Conservation (phyloP, 805 yeast genomes). For the Isabelozyma gotoi region DNA sequence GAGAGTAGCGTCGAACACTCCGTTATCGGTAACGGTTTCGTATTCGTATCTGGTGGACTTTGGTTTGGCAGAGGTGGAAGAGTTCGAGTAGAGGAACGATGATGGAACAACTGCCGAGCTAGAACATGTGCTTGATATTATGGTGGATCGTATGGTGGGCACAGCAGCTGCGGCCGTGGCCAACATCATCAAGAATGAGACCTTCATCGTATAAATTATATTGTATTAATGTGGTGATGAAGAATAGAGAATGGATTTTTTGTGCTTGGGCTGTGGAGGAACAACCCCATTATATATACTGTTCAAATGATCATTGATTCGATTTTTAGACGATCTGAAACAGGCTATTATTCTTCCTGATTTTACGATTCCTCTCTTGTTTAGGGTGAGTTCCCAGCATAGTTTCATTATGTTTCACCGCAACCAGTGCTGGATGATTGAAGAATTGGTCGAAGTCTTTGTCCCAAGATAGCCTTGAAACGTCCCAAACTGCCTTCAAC, state of each 20-base stretch:
- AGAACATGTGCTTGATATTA: slow-evolving; percentile 13
- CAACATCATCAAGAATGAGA: not conserved
- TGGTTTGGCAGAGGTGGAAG: slow-evolving; percentile 1
- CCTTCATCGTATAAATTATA: not conserved
- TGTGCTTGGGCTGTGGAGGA: too few relatives aligned
- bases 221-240: too few relatives aligned
- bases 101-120: slow-evolving; percentile 15
- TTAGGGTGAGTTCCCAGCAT: not conserved
- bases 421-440: not conserved
- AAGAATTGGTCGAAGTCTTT: too few relatives aligned
- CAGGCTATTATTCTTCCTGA: too few relatives aligned
- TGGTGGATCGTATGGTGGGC: slow-evolving; percentile 20
- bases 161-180: slow-evolving; percentile 12
- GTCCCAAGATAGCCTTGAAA: too few relatives aligned
- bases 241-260: too few relatives aligned
- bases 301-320: too few relatives aligned
- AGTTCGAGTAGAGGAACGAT: slow-evolving; percentile 17
- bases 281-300: too few relatives aligned
- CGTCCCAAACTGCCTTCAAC: too few relatives aligned
- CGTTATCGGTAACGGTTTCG: slow-evolving; percentile 23
- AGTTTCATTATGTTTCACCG: too few relatives aligned
- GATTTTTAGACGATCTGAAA: too few relatives aligned
- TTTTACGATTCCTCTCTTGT: too few relatives aligned
- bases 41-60: slow-evolving; percentile 18
- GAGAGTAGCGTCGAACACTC: slow-evolving; percentile 15